Conservation (phyloP, 2,329 filamentous ascomycete genomes). For the Colletotrichum sojae region DNA sequence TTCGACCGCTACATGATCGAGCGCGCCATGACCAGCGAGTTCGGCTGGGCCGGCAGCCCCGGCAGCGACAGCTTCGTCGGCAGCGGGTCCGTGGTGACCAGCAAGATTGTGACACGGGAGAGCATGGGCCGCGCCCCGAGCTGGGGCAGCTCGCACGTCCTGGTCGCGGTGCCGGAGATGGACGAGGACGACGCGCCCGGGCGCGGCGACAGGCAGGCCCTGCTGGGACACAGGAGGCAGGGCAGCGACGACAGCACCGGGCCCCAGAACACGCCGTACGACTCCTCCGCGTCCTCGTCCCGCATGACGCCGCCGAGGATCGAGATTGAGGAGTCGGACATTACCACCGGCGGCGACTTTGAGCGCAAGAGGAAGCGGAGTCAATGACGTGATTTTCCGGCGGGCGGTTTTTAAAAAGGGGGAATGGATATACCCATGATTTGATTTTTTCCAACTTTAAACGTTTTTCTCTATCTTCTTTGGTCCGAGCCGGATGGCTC, state of each 20-base stretch:
- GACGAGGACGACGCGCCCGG: conserved; percentile 47
- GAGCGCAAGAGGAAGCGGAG: conserved; percentile 47
- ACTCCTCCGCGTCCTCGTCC: not conserved
- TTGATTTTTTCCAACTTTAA: conserved; percentile 4
- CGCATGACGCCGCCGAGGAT: conserved; percentile 17
- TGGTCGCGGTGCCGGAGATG: conserved; percentile 58
- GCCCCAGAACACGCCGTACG: not conserved
- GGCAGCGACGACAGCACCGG: conserved; percentile 27
- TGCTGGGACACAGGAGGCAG: conserved; percentile 44
- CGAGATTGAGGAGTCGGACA: conserved; percentile 44
- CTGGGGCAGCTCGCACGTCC: conserved; percentile 54
- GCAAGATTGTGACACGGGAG: conserved; percentile 33
- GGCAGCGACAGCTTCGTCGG: conserved; percentile 46
- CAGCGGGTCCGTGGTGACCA: conserved; percentile 42
- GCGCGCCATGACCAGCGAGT: conserved; percentile 50
- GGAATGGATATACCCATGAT: conserved; percentile 35
- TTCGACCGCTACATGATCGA: conserved; percentile 50
- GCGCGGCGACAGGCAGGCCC: conserved; percentile 47
- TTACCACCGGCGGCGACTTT: conserved; percentile 45
- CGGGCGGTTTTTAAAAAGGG: not conserved
- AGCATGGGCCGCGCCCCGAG: conserved; percentile 51
- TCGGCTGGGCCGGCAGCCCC: conserved; percentile 49
- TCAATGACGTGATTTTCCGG: conserved; percentile 6
- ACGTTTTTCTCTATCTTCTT: not conserved
- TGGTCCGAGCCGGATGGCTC: conserved; percentile 2